phyloP scores from a whole-genome alignment of 345 rosid genomes.

The Conringia planisiliqua region DNA sequence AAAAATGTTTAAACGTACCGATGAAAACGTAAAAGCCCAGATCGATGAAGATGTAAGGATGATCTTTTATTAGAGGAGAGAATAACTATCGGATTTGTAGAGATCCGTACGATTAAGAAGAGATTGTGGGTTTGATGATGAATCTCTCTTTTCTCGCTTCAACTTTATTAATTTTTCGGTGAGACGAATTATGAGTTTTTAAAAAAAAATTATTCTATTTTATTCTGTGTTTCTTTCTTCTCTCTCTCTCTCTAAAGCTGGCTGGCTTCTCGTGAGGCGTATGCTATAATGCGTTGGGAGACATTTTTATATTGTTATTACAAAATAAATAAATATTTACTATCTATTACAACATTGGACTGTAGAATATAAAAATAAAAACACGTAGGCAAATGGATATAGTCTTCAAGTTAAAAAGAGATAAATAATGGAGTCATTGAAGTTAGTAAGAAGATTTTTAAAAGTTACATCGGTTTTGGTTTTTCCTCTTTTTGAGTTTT shows the following conservation, averaged over 20 bases:
- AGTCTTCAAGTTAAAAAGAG: neutral
- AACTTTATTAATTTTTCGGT: slow-evolving; percentile 3
- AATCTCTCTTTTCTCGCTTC: slow-evolving; percentile 7
- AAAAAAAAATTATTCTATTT: no score
- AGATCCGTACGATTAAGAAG: slow-evolving; percentile 19
- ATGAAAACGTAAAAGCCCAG: neutral
- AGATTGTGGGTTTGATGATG: slow-evolving; percentile 16
- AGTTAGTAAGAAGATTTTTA: neutral
- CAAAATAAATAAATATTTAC: neutral
- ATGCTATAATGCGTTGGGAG: slow-evolving; percentile 30
- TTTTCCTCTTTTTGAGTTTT: slow-evolving; percentile 18
- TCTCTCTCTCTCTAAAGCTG: neutral
- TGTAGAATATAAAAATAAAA: neutral
- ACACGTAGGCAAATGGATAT: neutral
- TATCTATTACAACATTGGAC: neutral
- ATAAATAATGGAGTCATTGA: neutral
- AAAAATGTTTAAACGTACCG: neutral
- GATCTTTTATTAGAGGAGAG: neutral
- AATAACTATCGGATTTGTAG: neutral
- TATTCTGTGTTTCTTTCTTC: neutral
- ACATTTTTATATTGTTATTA: neutral
- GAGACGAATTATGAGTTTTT: slow-evolving; percentile 4
- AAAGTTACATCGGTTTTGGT: slow-evolving; percentile 16
- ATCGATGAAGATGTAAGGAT: slow-evolving; percentile 8
- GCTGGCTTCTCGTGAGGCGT: slow-evolving; percentile 8